These are phyloP conservation scores for Lactarius akahatsu DNA, from an alignment of 768 basidiomycete genomes.

Conservation along the genomic window DNA sequence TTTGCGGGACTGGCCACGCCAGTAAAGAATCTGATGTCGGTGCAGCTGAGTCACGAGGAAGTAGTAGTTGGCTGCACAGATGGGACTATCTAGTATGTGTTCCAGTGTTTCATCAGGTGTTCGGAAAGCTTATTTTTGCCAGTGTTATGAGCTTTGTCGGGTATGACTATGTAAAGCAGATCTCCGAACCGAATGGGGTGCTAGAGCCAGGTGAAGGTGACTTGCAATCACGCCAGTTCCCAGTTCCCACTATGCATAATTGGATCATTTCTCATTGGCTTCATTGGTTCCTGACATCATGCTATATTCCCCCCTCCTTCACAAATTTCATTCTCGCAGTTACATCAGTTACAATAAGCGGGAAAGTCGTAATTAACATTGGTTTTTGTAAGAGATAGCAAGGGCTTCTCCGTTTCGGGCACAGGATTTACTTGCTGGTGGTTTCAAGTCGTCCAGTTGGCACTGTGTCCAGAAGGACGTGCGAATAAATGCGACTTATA, in stretches of 20 bases:
- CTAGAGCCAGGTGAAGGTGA: not conserved
- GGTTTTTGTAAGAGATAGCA: conserved; percentile 5
- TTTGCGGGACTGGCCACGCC: conserved; percentile 81
- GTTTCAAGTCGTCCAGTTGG: not conserved
- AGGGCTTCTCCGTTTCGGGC: not conserved
- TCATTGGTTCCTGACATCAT: not conserved
- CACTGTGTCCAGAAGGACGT: too few species aligned
- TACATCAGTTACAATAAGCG: not conserved
- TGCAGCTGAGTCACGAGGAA: conserved; percentile 89
- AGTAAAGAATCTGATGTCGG: conserved; percentile 93
- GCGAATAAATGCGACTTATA: not conserved
- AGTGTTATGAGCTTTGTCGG: conserved; percentile 66
- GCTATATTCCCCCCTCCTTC: not conserved
- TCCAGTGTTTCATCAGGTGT: not conserved
- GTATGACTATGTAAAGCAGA: too few species aligned
- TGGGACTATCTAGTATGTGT: conserved; percentile 83
- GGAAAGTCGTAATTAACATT: not conserved
- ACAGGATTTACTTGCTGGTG: not conserved
- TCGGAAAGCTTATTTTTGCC: conserved; percentile 16
- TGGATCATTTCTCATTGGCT: not conserved
- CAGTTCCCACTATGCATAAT: not conserved
- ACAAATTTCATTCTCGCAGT: not conserved
- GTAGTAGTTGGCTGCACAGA: conserved; percentile 93
- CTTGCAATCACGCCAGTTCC: not conserved
- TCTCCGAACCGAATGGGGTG: too few species aligned